These are phyloP conservation scores for Vitis rotundifolia DNA, from an alignment of 164 flowering plant genomes.

Conservation along the genomic window DNA sequence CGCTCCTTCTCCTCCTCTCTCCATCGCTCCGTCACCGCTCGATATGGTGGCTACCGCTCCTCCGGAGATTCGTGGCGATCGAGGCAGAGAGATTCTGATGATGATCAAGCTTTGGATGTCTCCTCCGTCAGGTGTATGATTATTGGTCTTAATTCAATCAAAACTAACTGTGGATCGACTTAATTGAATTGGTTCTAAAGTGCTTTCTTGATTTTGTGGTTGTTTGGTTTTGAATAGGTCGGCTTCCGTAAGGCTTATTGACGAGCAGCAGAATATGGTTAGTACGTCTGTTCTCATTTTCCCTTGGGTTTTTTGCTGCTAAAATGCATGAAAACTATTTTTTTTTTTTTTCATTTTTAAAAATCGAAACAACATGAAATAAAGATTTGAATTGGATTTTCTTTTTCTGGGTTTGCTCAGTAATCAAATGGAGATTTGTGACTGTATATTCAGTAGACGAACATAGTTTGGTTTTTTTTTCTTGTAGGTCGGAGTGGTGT, in stretches of 20 bases:
- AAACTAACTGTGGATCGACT: background rate
- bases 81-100: constrained; percentile 25
- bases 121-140: constrained; percentile 47
- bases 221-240: constrained; percentile 48
- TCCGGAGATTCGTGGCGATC: constrained; percentile 6
- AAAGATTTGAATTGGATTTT: too few relatives aligned
- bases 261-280: constrained; percentile 79
- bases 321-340: background rate
- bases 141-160: too few relatives aligned
- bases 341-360: background rate
- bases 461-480: background rate
- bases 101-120: constrained; percentile 50
- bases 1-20: background rate
- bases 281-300: constrained; percentile 13
- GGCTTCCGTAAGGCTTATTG: constrained; percentile 73
- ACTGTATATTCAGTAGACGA: too few relatives aligned
- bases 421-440: too few relatives aligned
- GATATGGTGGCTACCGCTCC: constrained; percentile 38
- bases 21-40: constrained; percentile 27
- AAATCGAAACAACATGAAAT: too few relatives aligned
- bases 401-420: too few relatives aligned
- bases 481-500: constrained; percentile 69
- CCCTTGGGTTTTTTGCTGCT: background rate
- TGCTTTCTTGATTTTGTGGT: constrained; percentile 6
- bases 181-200: background rate